Evolutionary conservation across 202 grass and related monocot genomes (phyloP), one percentile per base, ranked within the genome.

Genomic region (Sporobolus alterniflorus): DNA sequence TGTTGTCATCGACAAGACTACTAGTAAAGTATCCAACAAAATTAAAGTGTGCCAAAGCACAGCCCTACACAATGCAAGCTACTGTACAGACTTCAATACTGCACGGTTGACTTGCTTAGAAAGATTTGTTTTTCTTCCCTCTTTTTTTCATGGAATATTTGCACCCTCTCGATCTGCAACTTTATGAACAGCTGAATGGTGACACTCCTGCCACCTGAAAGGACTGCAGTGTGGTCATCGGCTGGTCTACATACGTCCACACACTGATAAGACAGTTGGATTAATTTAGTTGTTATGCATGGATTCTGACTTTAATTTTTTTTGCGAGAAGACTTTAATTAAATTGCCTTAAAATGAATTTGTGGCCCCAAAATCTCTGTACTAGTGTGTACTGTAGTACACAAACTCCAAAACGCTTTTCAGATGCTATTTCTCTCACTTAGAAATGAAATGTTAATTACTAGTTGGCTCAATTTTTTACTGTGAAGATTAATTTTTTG

Each of bases 171-270:
- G 36, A 39, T 39, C 48, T 74, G n/a, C 33, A 40, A 74, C 71
- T 74, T 56, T 74, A 74, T 67, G 49, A 80, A 75, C 67, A 43
- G 76, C 28, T 64, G 69, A 86, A 81, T 74, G 50, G 56, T 69
- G 73, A 66, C 65, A 77, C 72, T 54, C 26, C 71, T 77, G 74
- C 80, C 74, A 83, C 79, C 67, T 83, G 56, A 40, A 77, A 78
- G 73, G 79, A 30, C 70, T 60, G 49, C 62, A 69, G 33, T 76
- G 78, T 74, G 24, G 67, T 72, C 67, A 60, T 71, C 36, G 8
- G 6, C 36, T 39, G 8, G 36, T 39, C 36, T 39, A 39, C 36
- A 8, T 39, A 39, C 36, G 6, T 39, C 36, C 36, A 39, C 12
- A 50, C 20, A 76, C 64, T 83, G 80, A 57, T 34, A 29, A 73